These are phyloP conservation scores for Arabidopsis lyrata DNA, from an alignment of 441 rosid species.

Conservation along the genomic window DNA sequence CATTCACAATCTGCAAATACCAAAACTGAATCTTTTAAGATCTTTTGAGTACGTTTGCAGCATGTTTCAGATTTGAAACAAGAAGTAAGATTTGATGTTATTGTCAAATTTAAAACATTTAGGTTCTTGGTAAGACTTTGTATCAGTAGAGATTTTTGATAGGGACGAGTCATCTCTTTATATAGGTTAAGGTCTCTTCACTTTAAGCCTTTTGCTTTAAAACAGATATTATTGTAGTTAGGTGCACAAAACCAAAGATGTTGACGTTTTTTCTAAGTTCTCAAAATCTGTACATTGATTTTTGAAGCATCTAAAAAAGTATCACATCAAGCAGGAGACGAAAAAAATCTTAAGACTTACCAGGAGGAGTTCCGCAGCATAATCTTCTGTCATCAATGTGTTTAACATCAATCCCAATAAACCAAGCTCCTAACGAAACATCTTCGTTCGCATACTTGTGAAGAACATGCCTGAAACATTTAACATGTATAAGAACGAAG, in stretches of 20 bases:
- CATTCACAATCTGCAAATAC: slow-evolving; percentile 78
- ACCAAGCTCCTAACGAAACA: slow-evolving; percentile 97
- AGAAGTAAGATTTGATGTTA: slow-evolving; percentile 31
- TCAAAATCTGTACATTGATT: slow-evolving; percentile 5
- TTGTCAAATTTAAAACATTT: slow-evolving; percentile 1
- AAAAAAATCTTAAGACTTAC: slow-evolving; percentile 50
- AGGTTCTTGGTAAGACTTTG: slow-evolving; percentile 35
- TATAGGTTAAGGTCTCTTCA: slow-evolving; percentile 5
- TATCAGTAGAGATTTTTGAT: slow-evolving; percentile 37
- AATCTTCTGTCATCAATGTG: slow-evolving; percentile 94
- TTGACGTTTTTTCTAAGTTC: slow-evolving; percentile 27
- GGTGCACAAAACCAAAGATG: slow-evolving; percentile 32
- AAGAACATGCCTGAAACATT: slow-evolving; percentile 78
- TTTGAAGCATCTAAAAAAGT: slow-evolving; percentile 9
- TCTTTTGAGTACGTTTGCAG: background rate
- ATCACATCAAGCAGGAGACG: slow-evolving; percentile 16
- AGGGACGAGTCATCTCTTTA: slow-evolving; percentile 41
- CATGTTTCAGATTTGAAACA: slow-evolving; percentile 11
- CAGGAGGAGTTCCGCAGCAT: slow-evolving; percentile 97
- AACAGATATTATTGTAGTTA: slow-evolving; percentile 21
- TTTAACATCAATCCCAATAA: slow-evolving; percentile 89
- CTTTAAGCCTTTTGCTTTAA: background rate
- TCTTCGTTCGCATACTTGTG: slow-evolving; percentile 99
- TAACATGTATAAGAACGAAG: slow-evolving; percentile 23
- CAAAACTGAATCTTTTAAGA: background rate